These are phyloP conservation scores for Microascus cirrosus DNA, from an alignment of 2,329 filamentous ascomycete genomes.

Conservation along the genomic window DNA sequence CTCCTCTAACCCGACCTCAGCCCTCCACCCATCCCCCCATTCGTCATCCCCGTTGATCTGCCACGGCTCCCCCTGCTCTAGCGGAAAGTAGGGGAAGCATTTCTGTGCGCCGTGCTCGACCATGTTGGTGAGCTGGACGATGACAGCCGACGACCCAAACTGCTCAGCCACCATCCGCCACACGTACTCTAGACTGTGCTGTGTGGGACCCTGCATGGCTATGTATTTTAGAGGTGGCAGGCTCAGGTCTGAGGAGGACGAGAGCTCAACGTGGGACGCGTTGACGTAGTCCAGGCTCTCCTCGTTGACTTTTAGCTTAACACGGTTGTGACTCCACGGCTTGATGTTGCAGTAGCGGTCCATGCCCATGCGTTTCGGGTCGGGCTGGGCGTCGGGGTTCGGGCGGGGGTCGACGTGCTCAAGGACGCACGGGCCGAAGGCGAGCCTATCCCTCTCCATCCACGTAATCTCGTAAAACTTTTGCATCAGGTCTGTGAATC, in stretches of 20 bases:
- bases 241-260: conserved; percentile 25
- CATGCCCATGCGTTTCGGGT: conserved; percentile 21
- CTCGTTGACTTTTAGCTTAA: conserved; percentile 68
- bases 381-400: neutral
- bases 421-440: conserved; percentile 12
- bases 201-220: conserved; percentile 85
- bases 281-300: conserved; percentile 72
- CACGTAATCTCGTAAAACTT: conserved; percentile 43
- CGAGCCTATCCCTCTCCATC: conserved; percentile 37
- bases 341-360: conserved; percentile 88
- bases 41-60: conserved; percentile 52
- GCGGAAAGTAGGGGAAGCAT: conserved; percentile 81
- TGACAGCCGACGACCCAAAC: conserved; percentile 57
- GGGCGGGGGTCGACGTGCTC: conserved; percentile 4
- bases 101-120: conserved; percentile 69
- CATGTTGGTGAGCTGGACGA: conserved; percentile 91
- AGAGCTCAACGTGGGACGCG: conserved; percentile 58
- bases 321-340: conserved; percentile 77
- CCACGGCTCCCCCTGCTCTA: conserved; percentile 33
- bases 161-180: conserved; percentile 96
- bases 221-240: conserved; percentile 56
- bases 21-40: conserved; percentile 57
- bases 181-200: conserved; percentile 64
- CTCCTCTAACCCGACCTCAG: conserved; percentile 56
- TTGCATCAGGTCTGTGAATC: conserved; percentile 29